Evolutionary conservation across 768 basidiomycete genomes (phyloP).

Genomic region (Podaxis carcinomalis): DNA sequence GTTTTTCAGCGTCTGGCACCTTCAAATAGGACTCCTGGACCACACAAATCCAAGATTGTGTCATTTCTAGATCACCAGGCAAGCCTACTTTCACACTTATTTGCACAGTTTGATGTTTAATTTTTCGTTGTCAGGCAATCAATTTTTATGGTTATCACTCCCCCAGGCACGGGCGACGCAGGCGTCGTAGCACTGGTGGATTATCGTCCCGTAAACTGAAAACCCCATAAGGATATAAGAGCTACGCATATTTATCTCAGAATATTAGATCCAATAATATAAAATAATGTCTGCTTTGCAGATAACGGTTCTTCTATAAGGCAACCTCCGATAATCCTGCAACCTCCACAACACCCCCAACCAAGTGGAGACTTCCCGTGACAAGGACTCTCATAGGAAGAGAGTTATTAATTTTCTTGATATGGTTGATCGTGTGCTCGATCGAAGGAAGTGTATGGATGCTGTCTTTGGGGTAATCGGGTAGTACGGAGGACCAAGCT

Average conservation of each 20-base stretch:
- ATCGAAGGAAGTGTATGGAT: slow-evolving; percentile 85
- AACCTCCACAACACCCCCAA: slow-evolving; percentile 92
- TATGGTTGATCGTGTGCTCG: slow-evolving; percentile 76
- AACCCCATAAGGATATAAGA: background rate
- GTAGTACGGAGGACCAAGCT: slow-evolving; percentile 66
- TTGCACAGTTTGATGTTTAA: background rate
- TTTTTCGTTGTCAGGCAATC: slow-evolving; percentile 38
- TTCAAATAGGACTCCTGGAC: slow-evolving; percentile 20
- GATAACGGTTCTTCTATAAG: slow-evolving; percentile 31
- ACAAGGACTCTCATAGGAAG: slow-evolving; percentile 63
- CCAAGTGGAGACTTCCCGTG: slow-evolving; percentile 87
- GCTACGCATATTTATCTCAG: background rate
- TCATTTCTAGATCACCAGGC: slow-evolving; percentile 57
- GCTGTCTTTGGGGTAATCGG: slow-evolving; percentile 52
- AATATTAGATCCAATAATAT: background rate
- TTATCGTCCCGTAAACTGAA: background rate
- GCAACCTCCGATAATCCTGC: slow-evolving; percentile 73
- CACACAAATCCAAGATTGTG: slow-evolving; percentile 35
- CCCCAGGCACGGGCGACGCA: background rate
- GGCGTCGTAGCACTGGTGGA: background rate
- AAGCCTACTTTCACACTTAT: slow-evolving; percentile 11
- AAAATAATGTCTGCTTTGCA: background rate
- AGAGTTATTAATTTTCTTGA: slow-evolving; percentile 38
- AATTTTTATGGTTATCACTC: slow-evolving; percentile 45
- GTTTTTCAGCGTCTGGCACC: slow-evolving; percentile 42